Percentiles rank a stretch among this genome's conserved stretches.
Conservation (phyloP, 805 yeast species). For the Kuraishia ogatae region DNA sequence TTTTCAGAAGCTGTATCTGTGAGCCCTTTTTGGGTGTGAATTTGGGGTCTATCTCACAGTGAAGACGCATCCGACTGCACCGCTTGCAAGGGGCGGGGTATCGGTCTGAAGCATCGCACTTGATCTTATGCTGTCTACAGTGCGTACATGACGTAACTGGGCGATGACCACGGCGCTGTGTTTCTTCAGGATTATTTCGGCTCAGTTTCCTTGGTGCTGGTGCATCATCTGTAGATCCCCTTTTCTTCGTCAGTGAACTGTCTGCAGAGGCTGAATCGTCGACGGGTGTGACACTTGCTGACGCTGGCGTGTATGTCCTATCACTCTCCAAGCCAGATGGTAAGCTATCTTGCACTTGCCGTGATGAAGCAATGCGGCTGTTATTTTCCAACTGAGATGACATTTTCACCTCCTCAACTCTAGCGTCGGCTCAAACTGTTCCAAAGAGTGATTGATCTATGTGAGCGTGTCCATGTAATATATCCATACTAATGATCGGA, state of each 20-base stretch:
- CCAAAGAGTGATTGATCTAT: no score
- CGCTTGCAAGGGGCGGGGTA: conserved; percentile 78
- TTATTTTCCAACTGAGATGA: neutral
- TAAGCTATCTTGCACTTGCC: neutral
- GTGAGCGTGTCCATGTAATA: neutral
- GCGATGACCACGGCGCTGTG: conserved; percentile 49
- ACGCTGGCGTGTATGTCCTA: neutral
- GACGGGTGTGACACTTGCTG: neutral
- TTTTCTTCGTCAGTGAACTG: neutral
- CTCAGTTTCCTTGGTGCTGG: neutral
- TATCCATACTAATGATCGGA: no score
- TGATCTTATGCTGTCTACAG: conserved; percentile 90
- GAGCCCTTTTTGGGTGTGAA: conserved; percentile 89
- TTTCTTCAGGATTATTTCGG: neutral
- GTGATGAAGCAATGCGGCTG: neutral
- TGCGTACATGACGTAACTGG: conserved; percentile 93
- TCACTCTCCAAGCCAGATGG: neutral
- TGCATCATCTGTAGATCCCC: neutral
- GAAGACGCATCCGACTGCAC: conserved; percentile 70
- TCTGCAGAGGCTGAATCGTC: neutral
- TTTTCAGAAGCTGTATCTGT: conserved; percentile 74
- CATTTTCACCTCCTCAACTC: neutral
- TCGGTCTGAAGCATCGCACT: conserved; percentile 82
- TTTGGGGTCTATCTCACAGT: conserved; percentile 85
- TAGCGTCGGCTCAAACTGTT: no score